These are phyloP conservation scores for Hypomyces perniciosus DNA, from an alignment of 2,329 filamentous ascomycete species.

Conservation along the genomic window DNA sequence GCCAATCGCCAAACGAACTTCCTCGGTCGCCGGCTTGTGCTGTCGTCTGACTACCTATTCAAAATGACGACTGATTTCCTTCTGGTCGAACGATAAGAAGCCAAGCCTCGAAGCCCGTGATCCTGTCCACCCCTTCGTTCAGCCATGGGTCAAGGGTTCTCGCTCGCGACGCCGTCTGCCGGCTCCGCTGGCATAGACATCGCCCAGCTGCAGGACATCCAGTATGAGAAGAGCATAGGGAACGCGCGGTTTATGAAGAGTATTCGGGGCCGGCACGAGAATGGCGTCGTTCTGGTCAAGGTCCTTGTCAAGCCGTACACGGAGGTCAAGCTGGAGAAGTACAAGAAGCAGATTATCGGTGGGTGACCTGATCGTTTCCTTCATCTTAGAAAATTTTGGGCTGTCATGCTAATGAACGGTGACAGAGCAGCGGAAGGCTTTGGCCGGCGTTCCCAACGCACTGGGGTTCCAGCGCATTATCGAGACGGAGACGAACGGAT, in stretches of 20 bases:
- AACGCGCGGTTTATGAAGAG: constrained; percentile 95
- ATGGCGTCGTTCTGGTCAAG: constrained; percentile 90
- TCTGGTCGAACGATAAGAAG: constrained; percentile 10
- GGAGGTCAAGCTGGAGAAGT: constrained; percentile 71
- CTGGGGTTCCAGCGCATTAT: constrained; percentile 84
- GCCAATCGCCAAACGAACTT: background rate
- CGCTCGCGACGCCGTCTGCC: constrained; percentile 82
- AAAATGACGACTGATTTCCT: constrained; percentile 13
- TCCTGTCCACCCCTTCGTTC: constrained; percentile 5
- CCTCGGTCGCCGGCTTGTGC: background rate
- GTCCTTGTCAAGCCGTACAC: constrained; percentile 89
- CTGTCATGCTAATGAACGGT: constrained; percentile 1
- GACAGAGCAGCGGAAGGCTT: constrained; percentile 68
- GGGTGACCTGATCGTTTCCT: constrained; percentile 24
- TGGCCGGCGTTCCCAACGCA: constrained; percentile 84
- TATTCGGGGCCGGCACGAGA: constrained; percentile 80
- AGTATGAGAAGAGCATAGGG: constrained; percentile 88
- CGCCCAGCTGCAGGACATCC: constrained; percentile 81
- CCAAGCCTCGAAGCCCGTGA: background rate
- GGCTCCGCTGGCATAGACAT: constrained; percentile 92
- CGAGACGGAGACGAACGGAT: constrained; percentile 87
- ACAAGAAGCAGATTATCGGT: constrained; percentile 73
- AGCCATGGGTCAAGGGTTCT: constrained; percentile 93
- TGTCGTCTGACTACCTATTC: background rate
- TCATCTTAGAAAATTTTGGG: background rate